A percentile compares a stretch with the other conserved stretches of the same genome.
Evolutionary conservation across 192 early-diverging fungal genomes (phyloP).

Genomic region (Ambispora gerdemannii): DNA sequence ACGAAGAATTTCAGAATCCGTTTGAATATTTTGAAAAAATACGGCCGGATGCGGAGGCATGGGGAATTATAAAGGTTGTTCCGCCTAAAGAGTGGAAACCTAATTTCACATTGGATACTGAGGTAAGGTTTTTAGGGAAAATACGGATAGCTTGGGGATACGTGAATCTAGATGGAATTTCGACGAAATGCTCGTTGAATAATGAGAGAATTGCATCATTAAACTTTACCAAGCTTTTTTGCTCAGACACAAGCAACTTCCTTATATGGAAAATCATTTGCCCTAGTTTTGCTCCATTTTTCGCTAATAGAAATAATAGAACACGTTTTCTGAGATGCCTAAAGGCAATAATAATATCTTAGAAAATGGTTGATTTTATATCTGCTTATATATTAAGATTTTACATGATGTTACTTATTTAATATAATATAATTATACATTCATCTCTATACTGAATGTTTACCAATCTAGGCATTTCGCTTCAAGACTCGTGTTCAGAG

Average conservation of each 20-base stretch:
- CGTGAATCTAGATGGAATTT: no score
- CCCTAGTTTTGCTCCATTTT: no score
- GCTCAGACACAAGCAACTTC: no score
- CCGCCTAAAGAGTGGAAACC: slow-evolving; percentile 86
- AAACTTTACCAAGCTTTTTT: no score
- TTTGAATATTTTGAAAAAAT: slow-evolving; percentile 82
- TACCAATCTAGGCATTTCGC: slow-evolving; percentile 83
- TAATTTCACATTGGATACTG: slow-evolving; percentile 79
- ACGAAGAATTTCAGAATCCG: slow-evolving; percentile 80
- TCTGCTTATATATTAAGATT: not conserved
- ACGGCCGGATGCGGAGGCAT: slow-evolving; percentile 65
- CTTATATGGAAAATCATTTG: no score
- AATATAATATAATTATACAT: not conserved
- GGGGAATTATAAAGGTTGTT: slow-evolving; percentile 91
- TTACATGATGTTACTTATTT: not conserved
- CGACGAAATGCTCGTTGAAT: no score
- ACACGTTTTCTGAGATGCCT: no score
- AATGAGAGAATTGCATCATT: no score
- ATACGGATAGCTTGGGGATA: no score
- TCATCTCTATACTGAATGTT: slow-evolving; percentile 1
- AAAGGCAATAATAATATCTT: no score
- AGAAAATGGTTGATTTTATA: no score
- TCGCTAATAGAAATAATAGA: no score
- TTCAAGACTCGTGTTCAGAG: slow-evolving; percentile 88
- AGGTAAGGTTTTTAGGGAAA: slow-evolving; percentile 54